Base-by-base conservation (phyloP, 2,329 filamentous ascomycete genomes). In the Talaromyces sp. region DNA sequence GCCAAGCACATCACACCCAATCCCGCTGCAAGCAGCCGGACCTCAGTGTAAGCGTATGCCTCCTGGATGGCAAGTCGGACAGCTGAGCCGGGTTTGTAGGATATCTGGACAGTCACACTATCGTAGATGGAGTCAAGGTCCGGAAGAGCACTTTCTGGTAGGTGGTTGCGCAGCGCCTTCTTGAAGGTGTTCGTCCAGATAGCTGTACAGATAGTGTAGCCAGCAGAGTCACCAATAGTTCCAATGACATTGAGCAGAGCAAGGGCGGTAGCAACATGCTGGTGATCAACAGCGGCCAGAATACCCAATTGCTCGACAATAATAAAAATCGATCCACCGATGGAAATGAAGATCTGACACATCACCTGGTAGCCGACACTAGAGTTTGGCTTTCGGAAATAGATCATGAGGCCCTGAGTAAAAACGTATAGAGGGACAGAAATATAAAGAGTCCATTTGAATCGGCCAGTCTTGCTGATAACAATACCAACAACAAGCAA, bases 121-220 rank as follows among this genome's bases (percentile, higher is more conserved):
- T 74, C 77, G 54, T 81, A 80, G 44, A 85, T 79, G 7, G 41
- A 41, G 8, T 62, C 65, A 1, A 77, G n/a, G 43, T 75, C 71
- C 62, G 2, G 14, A 41, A 59, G 44, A 0, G 46, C 54, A 16
- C 45, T 52, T 8, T 51, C 32, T 1, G 82, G 81, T 0, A 85
- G 72, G 49, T 79, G 71, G 43, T 64, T 63, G 14, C 50, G 51
- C 2, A 86, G 73, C 0, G 74, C 74, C 3, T 71, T 66, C 5
- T 73, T 73, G 68, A 86, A 82, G 0, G 81, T 79, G 53, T 80
- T 77, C 0, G 78, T 82, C 84, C 84, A 88, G 59, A 88, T 85
- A 9, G 83, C 82, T 0, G 75, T 77, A 2, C 83, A 77, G 45
- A 87, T 78, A 1, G 83, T 78, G 6, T 70, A 73, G 2, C 83